phyloP scores from a whole-genome alignment of 352 stramenopile genomes.

The Phytophthora macrochlamydospora region DNA sequence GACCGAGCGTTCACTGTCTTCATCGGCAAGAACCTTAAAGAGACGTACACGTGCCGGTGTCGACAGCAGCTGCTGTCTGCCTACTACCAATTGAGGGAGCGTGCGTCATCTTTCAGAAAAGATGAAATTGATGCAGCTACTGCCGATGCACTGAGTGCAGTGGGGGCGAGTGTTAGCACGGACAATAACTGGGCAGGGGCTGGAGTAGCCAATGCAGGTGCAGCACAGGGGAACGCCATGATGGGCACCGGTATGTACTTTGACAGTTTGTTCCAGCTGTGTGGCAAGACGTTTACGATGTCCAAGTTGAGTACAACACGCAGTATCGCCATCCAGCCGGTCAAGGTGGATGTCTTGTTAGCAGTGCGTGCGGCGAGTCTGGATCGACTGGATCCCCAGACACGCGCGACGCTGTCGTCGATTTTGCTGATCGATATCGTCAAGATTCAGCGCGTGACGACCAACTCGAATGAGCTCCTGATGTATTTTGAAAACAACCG shows the following conservation, averaged over 20 bases:
- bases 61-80: slow-evolving; percentile 84
- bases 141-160: slow-evolving; percentile 43
- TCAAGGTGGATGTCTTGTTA: slow-evolving; percentile 77
- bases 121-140: slow-evolving; percentile 59
- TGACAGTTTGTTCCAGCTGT: slow-evolving; percentile 87
- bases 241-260: slow-evolving; percentile 83
- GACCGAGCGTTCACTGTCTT: slow-evolving; percentile 83
- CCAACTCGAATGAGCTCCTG: slow-evolving; percentile 83
- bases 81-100: slow-evolving; percentile 86
- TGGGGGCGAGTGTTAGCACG: slow-evolving; percentile 37
- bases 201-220: slow-evolving; percentile 17
- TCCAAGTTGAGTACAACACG: slow-evolving; percentile 84
- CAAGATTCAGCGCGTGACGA: slow-evolving; percentile 87
- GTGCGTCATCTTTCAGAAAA: slow-evolving; percentile 73
- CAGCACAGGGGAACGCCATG: slow-evolving; percentile 13
- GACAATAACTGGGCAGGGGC: slow-evolving; percentile 41
- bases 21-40: slow-evolving; percentile 86
- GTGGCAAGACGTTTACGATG: slow-evolving; percentile 86
- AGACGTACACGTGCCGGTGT: slow-evolving; percentile 87
- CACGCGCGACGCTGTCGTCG: slow-evolving; percentile 72
- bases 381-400: slow-evolving; percentile 73
- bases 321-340: slow-evolving; percentile 63
- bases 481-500: slow-evolving; percentile 88
- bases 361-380: slow-evolving; percentile 80
- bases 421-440: slow-evolving; percentile 89